These are phyloP conservation scores for Trichoderma orchidacearum DNA, from an alignment of 495 filamentous ascomycete species.

Conservation along the genomic window DNA sequence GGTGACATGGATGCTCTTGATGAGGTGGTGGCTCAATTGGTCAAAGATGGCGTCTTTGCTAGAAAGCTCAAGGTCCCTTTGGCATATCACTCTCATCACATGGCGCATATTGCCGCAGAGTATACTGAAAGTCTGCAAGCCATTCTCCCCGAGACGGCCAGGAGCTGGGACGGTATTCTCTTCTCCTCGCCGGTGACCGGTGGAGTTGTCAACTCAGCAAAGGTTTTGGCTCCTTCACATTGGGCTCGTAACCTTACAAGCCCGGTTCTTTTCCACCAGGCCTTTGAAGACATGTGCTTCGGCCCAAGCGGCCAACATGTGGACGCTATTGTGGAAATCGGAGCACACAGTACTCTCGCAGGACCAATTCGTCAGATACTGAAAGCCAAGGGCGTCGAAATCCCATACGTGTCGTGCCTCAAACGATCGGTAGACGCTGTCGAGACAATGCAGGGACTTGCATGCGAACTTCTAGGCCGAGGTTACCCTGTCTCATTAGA, in stretches of 20 bases:
- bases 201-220: background rate
- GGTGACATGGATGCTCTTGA: slow-evolving; percentile 18
- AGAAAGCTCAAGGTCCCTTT: slow-evolving; percentile 25
- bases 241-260: slow-evolving; percentile 25
- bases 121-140: slow-evolving; percentile 6
- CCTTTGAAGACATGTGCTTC: slow-evolving; percentile 11
- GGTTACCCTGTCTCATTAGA: slow-evolving; percentile 8
- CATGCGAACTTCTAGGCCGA: slow-evolving; percentile 10
- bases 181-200: slow-evolving; percentile 5
- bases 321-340: slow-evolving; percentile 34
- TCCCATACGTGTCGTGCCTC: slow-evolving; percentile 11
- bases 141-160: background rate
- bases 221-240: slow-evolving; percentile 5
- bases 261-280: slow-evolving; percentile 24
- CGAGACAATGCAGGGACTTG: slow-evolving; percentile 8
- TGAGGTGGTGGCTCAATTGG: slow-evolving; percentile 8
- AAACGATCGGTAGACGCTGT: slow-evolving; percentile 11
- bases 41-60: slow-evolving; percentile 12
- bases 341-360: slow-evolving; percentile 41
- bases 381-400: background rate
- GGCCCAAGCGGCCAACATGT: background rate
- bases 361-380: slow-evolving; percentile 33
- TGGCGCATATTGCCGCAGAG: slow-evolving; percentile 17
- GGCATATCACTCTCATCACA: slow-evolving; percentile 44
- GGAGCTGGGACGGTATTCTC: background rate